phyloP scores from a whole-genome alignment of 805 yeast species.

The Cyberlindnera xishuangbannaensis region DNA sequence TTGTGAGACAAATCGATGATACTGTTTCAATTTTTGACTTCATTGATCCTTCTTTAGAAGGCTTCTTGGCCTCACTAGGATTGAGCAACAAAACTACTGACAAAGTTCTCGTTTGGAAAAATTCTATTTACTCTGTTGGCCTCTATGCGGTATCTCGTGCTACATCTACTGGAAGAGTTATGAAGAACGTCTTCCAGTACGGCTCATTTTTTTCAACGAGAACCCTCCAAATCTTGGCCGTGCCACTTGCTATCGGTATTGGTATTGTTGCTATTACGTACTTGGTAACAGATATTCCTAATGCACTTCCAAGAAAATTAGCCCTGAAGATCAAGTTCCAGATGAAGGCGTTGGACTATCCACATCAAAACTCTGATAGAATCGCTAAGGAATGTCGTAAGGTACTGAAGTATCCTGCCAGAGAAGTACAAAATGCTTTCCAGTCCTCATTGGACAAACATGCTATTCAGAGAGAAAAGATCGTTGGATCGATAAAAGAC shows the following conservation, averaged over 20 bases:
- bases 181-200: slow-evolving; percentile 31
- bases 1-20: slow-evolving; percentile 52
- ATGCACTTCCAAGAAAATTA: slow-evolving; percentile 80
- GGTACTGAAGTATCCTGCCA: slow-evolving; percentile 74
- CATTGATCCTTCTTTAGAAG: slow-evolving; percentile 68
- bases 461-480: slow-evolving; percentile 49
- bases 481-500: slow-evolving; percentile 44
- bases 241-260: slow-evolving; percentile 48
- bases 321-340: slow-evolving; percentile 64
- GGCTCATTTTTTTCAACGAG: slow-evolving; percentile 32
- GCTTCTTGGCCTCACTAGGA: slow-evolving; percentile 35
- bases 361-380: slow-evolving; percentile 70
- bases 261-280: slow-evolving; percentile 54
- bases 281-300: slow-evolving; percentile 74
- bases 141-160: slow-evolving; percentile 25
- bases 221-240: slow-evolving; percentile 39
- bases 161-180: slow-evolving; percentile 32
- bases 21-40: slow-evolving; percentile 67
- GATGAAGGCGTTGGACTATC: slow-evolving; percentile 65
- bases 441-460: slow-evolving; percentile 62
- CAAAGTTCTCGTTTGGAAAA: slow-evolving; percentile 25
- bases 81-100: slow-evolving; percentile 24
- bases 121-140: slow-evolving; percentile 26
- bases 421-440: slow-evolving; percentile 70
- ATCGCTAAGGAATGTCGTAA: slow-evolving; percentile 76